phyloP scores from a whole-genome alignment of 2,329 filamentous ascomycete species.

The Pyrenochaeta sp. region DNA sequence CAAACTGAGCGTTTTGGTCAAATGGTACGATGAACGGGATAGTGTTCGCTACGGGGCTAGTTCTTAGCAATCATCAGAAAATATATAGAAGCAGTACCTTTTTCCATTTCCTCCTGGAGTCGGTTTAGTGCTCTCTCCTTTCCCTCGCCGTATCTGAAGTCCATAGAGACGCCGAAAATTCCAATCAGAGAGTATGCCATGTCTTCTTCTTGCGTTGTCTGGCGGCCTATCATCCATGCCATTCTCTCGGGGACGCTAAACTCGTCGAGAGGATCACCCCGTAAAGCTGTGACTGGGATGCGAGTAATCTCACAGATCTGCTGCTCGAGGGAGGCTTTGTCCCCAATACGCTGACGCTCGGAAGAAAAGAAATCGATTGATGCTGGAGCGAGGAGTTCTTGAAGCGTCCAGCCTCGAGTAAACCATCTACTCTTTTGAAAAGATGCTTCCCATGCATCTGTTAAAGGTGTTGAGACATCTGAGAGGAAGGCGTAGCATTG shows the following conservation, averaged over 20 bases:
- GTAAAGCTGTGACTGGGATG: slow-evolving; percentile 1
- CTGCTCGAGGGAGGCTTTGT: slow-evolving; percentile 3
- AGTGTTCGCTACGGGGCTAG: not conserved
- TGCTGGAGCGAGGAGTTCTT: slow-evolving; percentile 5
- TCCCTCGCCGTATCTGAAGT: slow-evolving; percentile 14
- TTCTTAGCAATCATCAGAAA: not conserved
- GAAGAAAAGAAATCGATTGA: slow-evolving; percentile 10
- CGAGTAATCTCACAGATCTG: slow-evolving; percentile 6
- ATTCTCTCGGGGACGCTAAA: slow-evolving; percentile 21
- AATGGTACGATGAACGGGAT: not conserved
- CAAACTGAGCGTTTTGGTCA: not conserved
- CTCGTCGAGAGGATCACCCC: not conserved
- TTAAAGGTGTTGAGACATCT: slow-evolving; percentile 6
- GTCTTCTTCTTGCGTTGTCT: slow-evolving; percentile 24
- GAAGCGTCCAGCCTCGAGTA: no score
- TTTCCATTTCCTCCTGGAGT: slow-evolving; percentile 4
- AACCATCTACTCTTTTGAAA: slow-evolving; percentile 8
- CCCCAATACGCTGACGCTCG: slow-evolving; percentile 4
- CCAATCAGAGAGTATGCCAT: slow-evolving; percentile 14
- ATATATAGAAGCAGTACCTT: not conserved
- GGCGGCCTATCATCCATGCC: slow-evolving; percentile 20
- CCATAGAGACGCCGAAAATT: slow-evolving; percentile 14
- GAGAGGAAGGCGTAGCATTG: slow-evolving; percentile 17
- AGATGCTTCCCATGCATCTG: slow-evolving; percentile 3
- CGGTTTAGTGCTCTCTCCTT: slow-evolving; percentile 14